A percentile compares a stretch with the other conserved stretches of the same genome.
Evolutionary conservation across 441 rosid species (phyloP).

Genomic region (Kokia cookei): DNA sequence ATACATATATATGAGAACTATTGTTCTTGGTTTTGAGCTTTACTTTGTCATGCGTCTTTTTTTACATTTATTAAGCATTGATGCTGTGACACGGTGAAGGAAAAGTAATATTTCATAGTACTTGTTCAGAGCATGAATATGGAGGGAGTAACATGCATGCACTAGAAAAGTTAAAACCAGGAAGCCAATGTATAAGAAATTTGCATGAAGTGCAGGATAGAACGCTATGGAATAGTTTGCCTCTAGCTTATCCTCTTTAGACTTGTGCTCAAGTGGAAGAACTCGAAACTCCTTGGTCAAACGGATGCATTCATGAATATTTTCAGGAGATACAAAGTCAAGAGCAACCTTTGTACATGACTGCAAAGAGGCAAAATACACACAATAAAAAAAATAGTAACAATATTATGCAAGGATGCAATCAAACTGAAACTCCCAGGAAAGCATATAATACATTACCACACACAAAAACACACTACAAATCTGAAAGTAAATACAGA

Average conservation of each 20-base stretch:
- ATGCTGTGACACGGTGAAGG: too few species aligned
- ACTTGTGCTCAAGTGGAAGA: slow-evolving; percentile 24
- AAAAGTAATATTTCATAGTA: too few species aligned
- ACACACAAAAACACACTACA: not conserved
- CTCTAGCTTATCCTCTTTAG: slow-evolving; percentile 34
- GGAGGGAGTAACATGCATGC: too few species aligned
- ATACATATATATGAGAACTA: not conserved
- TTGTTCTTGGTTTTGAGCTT: not conserved
- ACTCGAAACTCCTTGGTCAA: slow-evolving; percentile 28
- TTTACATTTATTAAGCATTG: too few species aligned
- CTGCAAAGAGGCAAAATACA: slow-evolving; percentile 2
- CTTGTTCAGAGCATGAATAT: too few species aligned
- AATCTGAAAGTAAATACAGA: not conserved
- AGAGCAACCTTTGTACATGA: slow-evolving; percentile 26
- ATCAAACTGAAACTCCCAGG: not conserved
- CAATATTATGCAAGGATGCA: not conserved
- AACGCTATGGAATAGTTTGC: not conserved
- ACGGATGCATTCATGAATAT: slow-evolving; percentile 24
- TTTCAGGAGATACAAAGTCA: slow-evolving; percentile 21
- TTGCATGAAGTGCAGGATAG: not conserved
- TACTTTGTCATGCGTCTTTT: too few species aligned
- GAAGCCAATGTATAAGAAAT: not conserved
- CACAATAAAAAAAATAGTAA: not conserved
- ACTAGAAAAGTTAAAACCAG: too few species aligned
- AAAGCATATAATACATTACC: not conserved